Conservation (phyloP, 2,329 filamentous ascomycete species). For the Diaporthe citriasiana region DNA sequence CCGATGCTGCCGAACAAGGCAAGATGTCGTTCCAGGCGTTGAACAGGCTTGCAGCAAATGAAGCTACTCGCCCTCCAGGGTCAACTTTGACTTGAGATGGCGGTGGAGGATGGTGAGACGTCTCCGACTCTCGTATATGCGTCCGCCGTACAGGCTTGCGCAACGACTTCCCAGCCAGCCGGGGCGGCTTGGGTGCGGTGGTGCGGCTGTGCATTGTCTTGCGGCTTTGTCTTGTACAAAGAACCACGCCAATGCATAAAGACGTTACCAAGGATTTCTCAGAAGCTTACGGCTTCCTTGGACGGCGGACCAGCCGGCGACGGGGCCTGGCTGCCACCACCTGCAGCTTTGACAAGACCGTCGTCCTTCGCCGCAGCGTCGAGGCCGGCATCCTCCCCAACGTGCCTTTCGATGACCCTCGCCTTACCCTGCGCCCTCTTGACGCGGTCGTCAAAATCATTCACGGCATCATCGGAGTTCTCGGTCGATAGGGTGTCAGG, state of each 20-base stretch:
- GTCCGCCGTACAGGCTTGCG: background rate
- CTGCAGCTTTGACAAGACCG: background rate
- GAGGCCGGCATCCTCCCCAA: conserved; percentile 55
- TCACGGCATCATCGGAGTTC: conserved; percentile 90
- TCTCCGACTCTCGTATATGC: background rate
- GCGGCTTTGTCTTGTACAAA: background rate
- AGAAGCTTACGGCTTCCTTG: conserved; percentile 29
- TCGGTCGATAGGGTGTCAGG: conserved; percentile 81
- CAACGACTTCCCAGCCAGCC: background rate
- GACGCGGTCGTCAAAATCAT: conserved; percentile 90
- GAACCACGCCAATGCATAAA: too few species aligned
- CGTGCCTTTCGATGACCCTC: conserved; percentile 85
- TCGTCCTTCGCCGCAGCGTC: background rate
- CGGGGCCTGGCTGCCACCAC: conserved; percentile 6
- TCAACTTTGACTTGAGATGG: background rate
- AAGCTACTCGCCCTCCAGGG: background rate
- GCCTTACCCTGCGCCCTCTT: conserved; percentile 87
- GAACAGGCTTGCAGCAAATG: background rate
- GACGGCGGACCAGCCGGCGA: conserved; percentile 15
- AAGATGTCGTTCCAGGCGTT: background rate
- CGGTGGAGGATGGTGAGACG: background rate
- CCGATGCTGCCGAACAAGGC: background rate
- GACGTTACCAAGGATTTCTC: background rate
- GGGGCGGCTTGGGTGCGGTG: background rate
- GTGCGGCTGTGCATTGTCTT: too few species aligned